Evolutionary conservation across 495 filamentous ascomycete species (phyloP).

Genomic region (Pseudevernia furfuracea): DNA sequence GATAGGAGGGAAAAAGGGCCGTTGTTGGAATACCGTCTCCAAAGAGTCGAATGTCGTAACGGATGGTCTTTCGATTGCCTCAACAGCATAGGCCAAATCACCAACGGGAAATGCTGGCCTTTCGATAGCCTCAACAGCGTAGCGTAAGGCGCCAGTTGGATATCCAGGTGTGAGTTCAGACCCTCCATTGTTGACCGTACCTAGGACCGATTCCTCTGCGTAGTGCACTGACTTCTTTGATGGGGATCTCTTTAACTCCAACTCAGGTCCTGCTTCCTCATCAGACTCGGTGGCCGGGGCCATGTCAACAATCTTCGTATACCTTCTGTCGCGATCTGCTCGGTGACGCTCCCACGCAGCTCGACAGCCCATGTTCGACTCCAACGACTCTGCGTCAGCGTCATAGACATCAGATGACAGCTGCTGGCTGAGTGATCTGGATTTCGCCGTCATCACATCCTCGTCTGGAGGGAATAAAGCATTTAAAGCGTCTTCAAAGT

Average conservation of each 20-base stretch:
- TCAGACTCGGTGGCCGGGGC: conserved; percentile 13
- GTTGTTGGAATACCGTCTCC: neutral
- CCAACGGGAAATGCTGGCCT: neutral
- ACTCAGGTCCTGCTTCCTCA: conserved; percentile 1
- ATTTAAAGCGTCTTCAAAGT: neutral
- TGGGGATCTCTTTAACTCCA: conserved; percentile 14
- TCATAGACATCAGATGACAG: conserved; percentile 11
- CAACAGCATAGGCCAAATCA: neutral
- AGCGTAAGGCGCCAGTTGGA: conserved; percentile 2
- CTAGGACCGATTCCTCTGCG: neutral
- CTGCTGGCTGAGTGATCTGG: neutral
- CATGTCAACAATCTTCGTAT: conserved; percentile 5
- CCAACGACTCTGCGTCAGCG: conserved; percentile 10
- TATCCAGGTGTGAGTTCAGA: neutral
- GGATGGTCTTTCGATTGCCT: conserved; percentile 4
- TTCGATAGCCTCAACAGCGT: conserved; percentile 21
- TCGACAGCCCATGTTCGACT: conserved; percentile 17
- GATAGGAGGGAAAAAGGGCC: neutral
- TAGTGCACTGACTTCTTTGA: neutral
- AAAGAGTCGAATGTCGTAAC: conserved; percentile 1
- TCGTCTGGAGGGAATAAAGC: neutral
- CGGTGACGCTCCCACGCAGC: conserved; percentile 3
- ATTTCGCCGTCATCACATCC: neutral
- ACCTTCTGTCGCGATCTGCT: conserved; percentile 16
- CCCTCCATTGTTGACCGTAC: neutral